Evolutionary conservation across 495 filamentous ascomycete species (phyloP).

Genomic region (Letharia lupina): DNA sequence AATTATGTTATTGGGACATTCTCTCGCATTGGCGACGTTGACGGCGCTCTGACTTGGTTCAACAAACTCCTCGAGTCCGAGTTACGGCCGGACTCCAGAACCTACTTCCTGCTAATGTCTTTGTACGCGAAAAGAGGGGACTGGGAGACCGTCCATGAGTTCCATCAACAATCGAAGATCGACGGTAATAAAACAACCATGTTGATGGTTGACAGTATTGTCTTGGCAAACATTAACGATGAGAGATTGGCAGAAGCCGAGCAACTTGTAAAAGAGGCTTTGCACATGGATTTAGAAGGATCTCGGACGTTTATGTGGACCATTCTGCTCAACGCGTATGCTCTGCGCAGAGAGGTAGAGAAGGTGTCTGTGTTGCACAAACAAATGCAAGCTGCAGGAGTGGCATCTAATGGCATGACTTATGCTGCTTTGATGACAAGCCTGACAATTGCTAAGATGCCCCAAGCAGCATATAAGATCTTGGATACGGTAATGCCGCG

Average conservation of each 20-base stretch:
- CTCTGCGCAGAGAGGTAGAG: constrained; percentile 53
- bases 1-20: constrained; percentile 73
- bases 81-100: constrained; percentile 46
- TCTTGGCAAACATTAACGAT: constrained; percentile 62
- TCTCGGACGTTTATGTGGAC: constrained; percentile 68
- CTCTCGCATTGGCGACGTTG: constrained; percentile 53
- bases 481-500: constrained; percentile 51
- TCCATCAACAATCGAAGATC: constrained; percentile 50
- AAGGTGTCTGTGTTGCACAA: constrained; percentile 51
- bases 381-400: constrained; percentile 48
- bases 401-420: constrained; percentile 60
- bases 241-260: constrained; percentile 53
- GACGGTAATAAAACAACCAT: constrained; percentile 34
- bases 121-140: constrained; percentile 68
- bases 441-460: constrained; percentile 50
- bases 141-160: constrained; percentile 51
- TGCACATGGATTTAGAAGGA: constrained; percentile 34
- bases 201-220: constrained; percentile 54
- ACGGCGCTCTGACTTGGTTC: constrained; percentile 53
- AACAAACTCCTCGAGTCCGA: constrained; percentile 41
- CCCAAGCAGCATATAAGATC: constrained; percentile 58
- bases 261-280: constrained; percentile 42
- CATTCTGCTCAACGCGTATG: constrained; percentile 58
- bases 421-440: constrained; percentile 66
- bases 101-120: constrained; percentile 63